These are phyloP conservation scores for Candida michaelii DNA, from an alignment of 805 yeast genomes.

Conservation along the genomic window DNA sequence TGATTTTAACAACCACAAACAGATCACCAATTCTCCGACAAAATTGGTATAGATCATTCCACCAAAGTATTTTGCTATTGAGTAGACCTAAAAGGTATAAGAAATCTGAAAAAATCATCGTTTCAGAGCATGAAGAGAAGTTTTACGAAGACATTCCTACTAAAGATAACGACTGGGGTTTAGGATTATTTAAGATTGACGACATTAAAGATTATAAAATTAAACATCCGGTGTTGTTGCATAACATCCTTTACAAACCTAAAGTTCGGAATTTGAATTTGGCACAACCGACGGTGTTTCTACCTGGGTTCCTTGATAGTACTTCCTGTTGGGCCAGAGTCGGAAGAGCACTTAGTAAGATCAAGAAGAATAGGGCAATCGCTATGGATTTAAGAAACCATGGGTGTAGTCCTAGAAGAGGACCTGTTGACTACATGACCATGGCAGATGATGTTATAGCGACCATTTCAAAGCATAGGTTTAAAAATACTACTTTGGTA, in stretches of 20 bases:
- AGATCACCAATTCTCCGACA: background rate
- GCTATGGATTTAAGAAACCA: conserved; percentile 58
- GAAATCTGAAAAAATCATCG: background rate
- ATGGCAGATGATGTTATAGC: conserved; percentile 44
- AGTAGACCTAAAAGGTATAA: no score
- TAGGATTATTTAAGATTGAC: conserved; percentile 1
- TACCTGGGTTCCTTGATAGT: conserved; percentile 60
- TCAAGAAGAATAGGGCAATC: conserved; percentile 32
- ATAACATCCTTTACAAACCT: conserved; percentile 14
- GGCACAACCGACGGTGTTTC: conserved; percentile 34
- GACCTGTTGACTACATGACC: conserved; percentile 45
- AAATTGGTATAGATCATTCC: background rate
- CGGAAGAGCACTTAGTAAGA: conserved; percentile 32
- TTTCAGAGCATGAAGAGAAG: background rate
- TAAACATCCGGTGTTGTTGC: conserved; percentile 9
- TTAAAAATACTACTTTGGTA: conserved; percentile 24
- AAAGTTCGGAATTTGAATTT: background rate
- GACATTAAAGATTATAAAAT: conserved; percentile 6
- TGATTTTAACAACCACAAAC: no score
- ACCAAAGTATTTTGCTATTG: no score
- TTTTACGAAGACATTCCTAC: background rate
- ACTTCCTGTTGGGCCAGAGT: conserved; percentile 42
- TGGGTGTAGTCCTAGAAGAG: conserved; percentile 47
- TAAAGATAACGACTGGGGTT: background rate
- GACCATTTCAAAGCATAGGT: conserved; percentile 26